phyloP scores from a whole-genome alignment of 345 rosid genomes.

The Anacardium occidentale region DNA sequence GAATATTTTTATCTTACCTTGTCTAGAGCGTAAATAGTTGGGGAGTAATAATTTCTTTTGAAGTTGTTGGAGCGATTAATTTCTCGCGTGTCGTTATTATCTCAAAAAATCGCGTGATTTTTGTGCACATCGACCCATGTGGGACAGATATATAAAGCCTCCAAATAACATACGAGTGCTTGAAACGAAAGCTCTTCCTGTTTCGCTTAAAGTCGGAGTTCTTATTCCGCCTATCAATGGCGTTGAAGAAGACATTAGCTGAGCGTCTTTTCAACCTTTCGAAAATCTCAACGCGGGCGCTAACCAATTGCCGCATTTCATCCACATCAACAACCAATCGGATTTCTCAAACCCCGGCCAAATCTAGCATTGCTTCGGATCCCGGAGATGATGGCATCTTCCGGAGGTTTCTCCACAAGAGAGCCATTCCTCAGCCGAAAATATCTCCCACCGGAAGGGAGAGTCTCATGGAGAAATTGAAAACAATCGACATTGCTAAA shows the following conservation, averaged over 20 bases:
- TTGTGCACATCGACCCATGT: too few relatives aligned
- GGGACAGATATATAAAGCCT: constrained; percentile 43
- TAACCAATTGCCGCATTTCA: constrained; percentile 42
- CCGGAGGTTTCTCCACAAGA: constrained; percentile 67
- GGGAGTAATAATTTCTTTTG: constrained; percentile 14
- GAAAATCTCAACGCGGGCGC: constrained; percentile 42
- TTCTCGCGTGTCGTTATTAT: background rate
- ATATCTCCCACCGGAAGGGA: constrained; percentile 44
- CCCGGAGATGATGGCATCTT: constrained; percentile 62
- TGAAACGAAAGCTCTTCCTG: background rate
- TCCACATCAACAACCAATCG: constrained; percentile 35
- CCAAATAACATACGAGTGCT: background rate
- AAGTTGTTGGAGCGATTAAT: background rate
- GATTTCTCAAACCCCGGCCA: constrained; percentile 26
- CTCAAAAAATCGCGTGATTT: constrained; percentile 14
- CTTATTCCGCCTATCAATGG: constrained; percentile 36
- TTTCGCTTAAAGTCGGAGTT: too few relatives aligned
- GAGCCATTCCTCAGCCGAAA: constrained; percentile 32
- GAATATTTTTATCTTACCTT: constrained; percentile 14
- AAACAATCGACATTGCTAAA: constrained; percentile 43
- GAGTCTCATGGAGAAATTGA: constrained; percentile 54
- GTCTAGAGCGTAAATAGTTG: background rate
- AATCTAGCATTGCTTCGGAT: constrained; percentile 44
- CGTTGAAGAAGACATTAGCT: constrained; percentile 65
- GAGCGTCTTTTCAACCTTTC: constrained; percentile 58